phyloP scores from a whole-genome alignment of 768 basidiomycete genomes.

The Leucosporidium creatinivorum region DNA sequence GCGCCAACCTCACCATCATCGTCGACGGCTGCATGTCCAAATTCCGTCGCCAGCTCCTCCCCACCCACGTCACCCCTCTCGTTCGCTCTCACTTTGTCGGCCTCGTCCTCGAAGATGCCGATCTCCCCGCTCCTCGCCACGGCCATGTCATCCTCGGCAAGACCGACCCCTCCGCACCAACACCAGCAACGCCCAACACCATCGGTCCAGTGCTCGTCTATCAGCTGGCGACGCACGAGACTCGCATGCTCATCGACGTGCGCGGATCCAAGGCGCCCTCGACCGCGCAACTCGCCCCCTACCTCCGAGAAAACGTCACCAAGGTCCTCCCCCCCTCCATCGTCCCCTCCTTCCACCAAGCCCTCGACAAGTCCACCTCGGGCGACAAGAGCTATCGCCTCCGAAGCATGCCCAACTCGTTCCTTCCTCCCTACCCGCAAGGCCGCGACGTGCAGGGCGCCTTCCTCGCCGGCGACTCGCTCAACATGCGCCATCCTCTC shows the following conservation, averaged over 20 bases:
- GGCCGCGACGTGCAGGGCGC: constrained; percentile 55
- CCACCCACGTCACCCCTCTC: constrained; percentile 47
- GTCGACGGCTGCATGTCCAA: constrained; percentile 96
- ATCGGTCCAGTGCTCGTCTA: constrained; percentile 89
- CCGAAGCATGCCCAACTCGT: constrained; percentile 90
- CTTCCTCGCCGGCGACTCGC: constrained; percentile 85
- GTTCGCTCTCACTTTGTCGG: constrained; percentile 72
- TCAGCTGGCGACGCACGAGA: constrained; percentile 76
- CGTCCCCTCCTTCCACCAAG: constrained; percentile 56
- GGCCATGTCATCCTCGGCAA: constrained; percentile 40
- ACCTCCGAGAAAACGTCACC: constrained; percentile 64
- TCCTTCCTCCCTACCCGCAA: constrained; percentile 73
- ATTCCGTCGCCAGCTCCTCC: constrained; percentile 57
- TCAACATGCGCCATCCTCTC: constrained; percentile 98
- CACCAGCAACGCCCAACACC: constrained; percentile 2
- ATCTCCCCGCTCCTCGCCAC: constrained; percentile 43
- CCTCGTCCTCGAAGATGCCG: constrained; percentile 67
- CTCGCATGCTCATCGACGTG: constrained; percentile 87
- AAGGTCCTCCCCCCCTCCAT: constrained; percentile 73
- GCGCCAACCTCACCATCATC: constrained; percentile 71
- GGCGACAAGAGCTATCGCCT: constrained; percentile 51
- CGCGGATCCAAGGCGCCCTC: constrained; percentile 66
- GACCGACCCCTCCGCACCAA: constrained; percentile 16
- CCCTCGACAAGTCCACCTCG: constrained; percentile 49
- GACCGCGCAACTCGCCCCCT: constrained; percentile 53